phyloP scores from a whole-genome alignment of 169 alveolate genomes.

The Babesia bovis region DNA sequence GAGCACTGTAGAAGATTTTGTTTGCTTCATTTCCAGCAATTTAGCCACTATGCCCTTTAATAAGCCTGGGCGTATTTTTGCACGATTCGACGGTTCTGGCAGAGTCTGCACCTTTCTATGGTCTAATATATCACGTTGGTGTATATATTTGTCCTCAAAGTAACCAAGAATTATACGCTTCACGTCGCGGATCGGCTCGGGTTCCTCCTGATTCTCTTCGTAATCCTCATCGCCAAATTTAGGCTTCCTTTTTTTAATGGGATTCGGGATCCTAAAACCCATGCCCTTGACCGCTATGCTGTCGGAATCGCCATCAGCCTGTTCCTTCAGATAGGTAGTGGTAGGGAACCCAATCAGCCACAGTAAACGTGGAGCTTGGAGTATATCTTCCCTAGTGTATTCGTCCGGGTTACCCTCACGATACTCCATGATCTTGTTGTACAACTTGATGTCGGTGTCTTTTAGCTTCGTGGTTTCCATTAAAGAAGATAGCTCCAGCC shows the following conservation, averaged over 20 bases:
- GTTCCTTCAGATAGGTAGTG: constrained; percentile 15
- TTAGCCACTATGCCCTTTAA: constrained; percentile 41
- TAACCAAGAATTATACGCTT: constrained; percentile 26
- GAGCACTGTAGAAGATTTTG: constrained; percentile 32
- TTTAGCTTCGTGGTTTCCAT: constrained; percentile 25
- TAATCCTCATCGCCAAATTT: not conserved
- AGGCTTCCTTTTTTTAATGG: not conserved
- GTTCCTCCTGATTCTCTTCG: constrained; percentile 15
- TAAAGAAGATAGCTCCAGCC: constrained; percentile 18
- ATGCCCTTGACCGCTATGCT: not conserved
- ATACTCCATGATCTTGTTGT: constrained; percentile 6
- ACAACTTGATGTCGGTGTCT: constrained; percentile 12
- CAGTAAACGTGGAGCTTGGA: constrained; percentile 50
- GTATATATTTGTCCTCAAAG: not conserved
- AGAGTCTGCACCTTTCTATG: constrained; percentile 19
- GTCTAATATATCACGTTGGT: constrained; percentile 15
- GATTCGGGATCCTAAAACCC: not conserved
- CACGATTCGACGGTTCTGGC: constrained; percentile 53
- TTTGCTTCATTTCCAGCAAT: constrained; percentile 35
- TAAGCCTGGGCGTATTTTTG: constrained; percentile 14
- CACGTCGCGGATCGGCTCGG: constrained; percentile 19
- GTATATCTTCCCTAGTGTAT: constrained; percentile 24
- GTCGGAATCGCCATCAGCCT: not conserved
- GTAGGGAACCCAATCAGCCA: constrained; percentile 61
- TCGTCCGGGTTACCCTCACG: constrained; percentile 3